A percentile compares a stretch with the other conserved stretches of the same genome.
Conservation (phyloP, 2,329 filamentous ascomycete genomes). For the Rutstroemia sp. region DNA sequence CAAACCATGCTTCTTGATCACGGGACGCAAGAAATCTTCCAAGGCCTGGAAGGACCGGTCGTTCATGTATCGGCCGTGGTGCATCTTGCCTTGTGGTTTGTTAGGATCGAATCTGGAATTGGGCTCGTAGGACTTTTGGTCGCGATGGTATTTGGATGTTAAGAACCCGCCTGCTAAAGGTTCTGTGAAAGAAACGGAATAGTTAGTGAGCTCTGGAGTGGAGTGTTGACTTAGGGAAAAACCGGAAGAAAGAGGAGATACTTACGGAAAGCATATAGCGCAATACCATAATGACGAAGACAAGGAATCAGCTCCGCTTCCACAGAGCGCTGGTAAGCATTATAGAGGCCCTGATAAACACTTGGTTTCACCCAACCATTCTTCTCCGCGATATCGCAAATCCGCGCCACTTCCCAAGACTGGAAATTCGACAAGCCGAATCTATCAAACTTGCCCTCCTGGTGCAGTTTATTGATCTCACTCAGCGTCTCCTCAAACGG, state of each 20-base stretch:
- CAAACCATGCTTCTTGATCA: slow-evolving; percentile 58
- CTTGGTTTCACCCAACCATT: slow-evolving; percentile 30
- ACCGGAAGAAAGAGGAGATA: too few species aligned
- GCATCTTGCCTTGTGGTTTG: slow-evolving; percentile 41
- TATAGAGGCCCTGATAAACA: slow-evolving; percentile 32
- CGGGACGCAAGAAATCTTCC: slow-evolving; percentile 54
- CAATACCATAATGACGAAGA: slow-evolving; percentile 51
- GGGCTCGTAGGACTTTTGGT: slow-evolving; percentile 30
- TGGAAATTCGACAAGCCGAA: slow-evolving; percentile 59
- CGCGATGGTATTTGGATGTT: slow-evolving; percentile 41
- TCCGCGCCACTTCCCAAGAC: slow-evolving; percentile 24
- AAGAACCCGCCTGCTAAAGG: slow-evolving; percentile 45
- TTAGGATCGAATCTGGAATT: slow-evolving; percentile 30
- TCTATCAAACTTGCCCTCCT: slow-evolving; percentile 19
- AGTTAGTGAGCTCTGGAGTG: too few species aligned
- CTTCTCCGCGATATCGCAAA: slow-evolving; percentile 28
- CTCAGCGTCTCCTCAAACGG: slow-evolving; percentile 26
- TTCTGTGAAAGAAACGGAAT: slow-evolving; percentile 23
- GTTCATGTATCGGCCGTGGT: slow-evolving; percentile 53
- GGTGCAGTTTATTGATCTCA: slow-evolving; percentile 29
- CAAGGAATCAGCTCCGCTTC: slow-evolving; percentile 54
- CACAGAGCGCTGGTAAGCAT: slow-evolving; percentile 37
- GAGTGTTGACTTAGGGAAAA: too few species aligned
- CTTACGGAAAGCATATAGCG: slow-evolving; percentile 49
- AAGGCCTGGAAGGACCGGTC: slow-evolving; percentile 59